Conservation (phyloP, 805 yeast species). For the Kodamaea sagamina region DNA sequence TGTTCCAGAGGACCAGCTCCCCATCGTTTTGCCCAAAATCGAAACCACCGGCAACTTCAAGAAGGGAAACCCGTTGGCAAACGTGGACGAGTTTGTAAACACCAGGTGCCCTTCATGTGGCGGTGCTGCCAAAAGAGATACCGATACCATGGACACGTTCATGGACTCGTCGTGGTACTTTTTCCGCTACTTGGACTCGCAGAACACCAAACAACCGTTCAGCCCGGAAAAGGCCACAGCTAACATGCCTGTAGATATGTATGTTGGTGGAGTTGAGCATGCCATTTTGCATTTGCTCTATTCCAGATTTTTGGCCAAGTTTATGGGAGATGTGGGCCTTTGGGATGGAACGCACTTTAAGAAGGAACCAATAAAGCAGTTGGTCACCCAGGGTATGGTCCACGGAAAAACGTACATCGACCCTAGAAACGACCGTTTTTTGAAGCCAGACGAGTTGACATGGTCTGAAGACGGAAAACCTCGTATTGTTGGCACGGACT, state of each 20-base stretch:
- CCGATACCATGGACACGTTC: slow-evolving; percentile 98
- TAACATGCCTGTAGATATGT: slow-evolving; percentile 80
- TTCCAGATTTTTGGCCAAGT: slow-evolving; percentile 82
- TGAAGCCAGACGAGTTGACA: slow-evolving; percentile 77
- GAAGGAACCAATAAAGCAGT: slow-evolving; percentile 79
- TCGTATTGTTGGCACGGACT: slow-evolving; percentile 50
- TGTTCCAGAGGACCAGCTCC: slow-evolving; percentile 85
- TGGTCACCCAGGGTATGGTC: slow-evolving; percentile 97
- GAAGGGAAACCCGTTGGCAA: slow-evolving; percentile 65
- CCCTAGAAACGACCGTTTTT: slow-evolving; percentile 69
- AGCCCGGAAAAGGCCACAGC: slow-evolving; percentile 47
- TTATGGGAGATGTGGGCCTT: slow-evolving; percentile 62
- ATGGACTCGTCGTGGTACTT: slow-evolving; percentile 98
- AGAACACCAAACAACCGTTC: slow-evolving; percentile 60
- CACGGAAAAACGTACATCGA: slow-evolving; percentile 84
- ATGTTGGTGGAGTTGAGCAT: slow-evolving; percentile 95
- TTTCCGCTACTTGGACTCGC: slow-evolving; percentile 78
- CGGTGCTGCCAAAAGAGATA: slow-evolving; percentile 74
- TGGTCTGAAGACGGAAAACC: slow-evolving; percentile 42
- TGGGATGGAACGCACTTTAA: slow-evolving; percentile 61
- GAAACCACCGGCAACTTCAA: slow-evolving; percentile 51
- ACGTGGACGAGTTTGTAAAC: slow-evolving; percentile 66
- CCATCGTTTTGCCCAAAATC: slow-evolving; percentile 73
- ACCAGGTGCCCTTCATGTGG: slow-evolving; percentile 83
- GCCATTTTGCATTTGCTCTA: slow-evolving; percentile 91